These are phyloP conservation scores for Camellia lanceoleosa DNA, from an alignment of 148 eudicot species.

Conservation along the genomic window DNA sequence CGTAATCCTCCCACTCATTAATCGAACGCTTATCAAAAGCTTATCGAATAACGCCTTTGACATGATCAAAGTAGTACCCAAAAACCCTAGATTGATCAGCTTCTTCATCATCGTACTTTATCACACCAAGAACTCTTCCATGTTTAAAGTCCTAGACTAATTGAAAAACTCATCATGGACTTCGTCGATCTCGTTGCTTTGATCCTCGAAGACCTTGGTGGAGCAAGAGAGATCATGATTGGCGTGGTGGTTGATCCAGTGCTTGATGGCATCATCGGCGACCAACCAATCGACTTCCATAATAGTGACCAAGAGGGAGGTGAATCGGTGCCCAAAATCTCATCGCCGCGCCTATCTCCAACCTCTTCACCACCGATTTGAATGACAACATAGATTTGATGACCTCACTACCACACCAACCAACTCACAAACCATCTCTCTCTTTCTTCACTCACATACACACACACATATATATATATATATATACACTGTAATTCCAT, in stretches of 20 bases:
- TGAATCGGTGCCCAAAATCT: too few species aligned
- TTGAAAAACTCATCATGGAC: slow-evolving; percentile 16
- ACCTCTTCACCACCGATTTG: too few species aligned
- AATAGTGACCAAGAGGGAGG: too few species aligned
- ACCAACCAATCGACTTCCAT: too few species aligned
- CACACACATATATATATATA: too few species aligned
- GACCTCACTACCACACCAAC: too few species aligned
- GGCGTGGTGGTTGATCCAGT: background rate
- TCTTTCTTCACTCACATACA: too few species aligned
- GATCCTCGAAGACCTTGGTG: slow-evolving; percentile 35
- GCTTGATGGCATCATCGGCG: too few species aligned
- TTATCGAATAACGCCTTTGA: slow-evolving; percentile 45
- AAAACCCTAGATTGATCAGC: slow-evolving; percentile 24
- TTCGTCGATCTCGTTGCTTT: slow-evolving; percentile 51
- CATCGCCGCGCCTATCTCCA: too few species aligned
- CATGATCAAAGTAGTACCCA: slow-evolving; percentile 58
- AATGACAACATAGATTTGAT: too few species aligned
- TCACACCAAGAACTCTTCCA: slow-evolving; percentile 32
- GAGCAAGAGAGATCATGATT: slow-evolving; percentile 20
- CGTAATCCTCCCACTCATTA: slow-evolving; percentile 64
- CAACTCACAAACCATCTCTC: too few species aligned
- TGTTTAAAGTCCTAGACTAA: slow-evolving; percentile 18
- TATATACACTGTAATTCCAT: too few species aligned
- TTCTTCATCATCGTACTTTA: slow-evolving; percentile 30
- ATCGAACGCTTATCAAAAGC: slow-evolving; percentile 50